Evolutionary conservation across 2,329 filamentous ascomycete genomes (phyloP).

Genomic region (Scytalidium sp.): DNA sequence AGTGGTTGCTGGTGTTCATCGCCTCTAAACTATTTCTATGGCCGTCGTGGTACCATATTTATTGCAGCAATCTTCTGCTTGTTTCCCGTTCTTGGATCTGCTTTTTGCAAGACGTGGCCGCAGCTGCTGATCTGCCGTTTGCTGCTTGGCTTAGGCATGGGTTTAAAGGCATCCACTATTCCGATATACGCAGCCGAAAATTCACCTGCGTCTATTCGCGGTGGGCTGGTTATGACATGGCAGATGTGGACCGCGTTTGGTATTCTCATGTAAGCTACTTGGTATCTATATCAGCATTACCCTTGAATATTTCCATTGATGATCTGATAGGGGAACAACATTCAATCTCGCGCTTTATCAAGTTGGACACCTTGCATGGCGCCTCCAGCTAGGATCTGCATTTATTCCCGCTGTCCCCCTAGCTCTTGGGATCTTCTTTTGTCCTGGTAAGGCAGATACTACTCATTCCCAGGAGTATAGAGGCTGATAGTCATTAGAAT

Average conservation of each 20-base stretch:
- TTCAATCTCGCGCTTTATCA: conserved; percentile 59
- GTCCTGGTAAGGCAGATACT: conserved; percentile 39
- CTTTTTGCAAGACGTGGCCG: conserved; percentile 54
- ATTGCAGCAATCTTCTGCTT: conserved; percentile 60
- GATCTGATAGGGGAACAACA: conserved; percentile 28
- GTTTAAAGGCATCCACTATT: conserved; percentile 49
- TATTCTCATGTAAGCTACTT: conserved; percentile 42
- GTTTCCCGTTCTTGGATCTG: conserved; percentile 58
- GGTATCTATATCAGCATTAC: no score
- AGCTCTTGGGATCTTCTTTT: conserved; percentile 58
- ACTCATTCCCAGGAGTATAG: no score
- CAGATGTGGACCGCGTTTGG: conserved; percentile 67
- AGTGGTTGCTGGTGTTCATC: conserved; percentile 60
- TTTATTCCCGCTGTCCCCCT: conserved; percentile 61
- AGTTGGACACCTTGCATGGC: conserved; percentile 53
- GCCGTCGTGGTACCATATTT: conserved; percentile 64
- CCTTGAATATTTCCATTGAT: no score
- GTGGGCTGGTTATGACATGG: conserved; percentile 76
- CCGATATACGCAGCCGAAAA: conserved; percentile 56
- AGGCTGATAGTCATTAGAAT: conserved; percentile 35
- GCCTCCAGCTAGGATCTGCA: conserved; percentile 61
- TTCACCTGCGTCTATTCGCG: conserved; percentile 49
- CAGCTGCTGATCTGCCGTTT: conserved; percentile 54
- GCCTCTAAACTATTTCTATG: conserved; percentile 54
- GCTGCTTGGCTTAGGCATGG: conserved; percentile 60